Conservation (phyloP, 1,139 yeast genomes). For the Magnusiomyces suaveolens region DNA sequence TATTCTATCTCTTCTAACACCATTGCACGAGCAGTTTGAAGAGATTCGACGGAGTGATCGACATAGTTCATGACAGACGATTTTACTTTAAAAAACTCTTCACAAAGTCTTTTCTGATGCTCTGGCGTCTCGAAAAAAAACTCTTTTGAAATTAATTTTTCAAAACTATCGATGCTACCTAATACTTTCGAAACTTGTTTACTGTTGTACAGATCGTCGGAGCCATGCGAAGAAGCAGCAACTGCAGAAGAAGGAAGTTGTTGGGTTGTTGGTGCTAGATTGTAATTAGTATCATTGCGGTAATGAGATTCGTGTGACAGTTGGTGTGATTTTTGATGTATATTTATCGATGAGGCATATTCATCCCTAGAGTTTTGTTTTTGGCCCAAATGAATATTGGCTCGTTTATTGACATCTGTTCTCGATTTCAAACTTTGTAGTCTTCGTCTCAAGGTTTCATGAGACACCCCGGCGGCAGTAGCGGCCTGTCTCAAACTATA, state of each 20-base stretch:
- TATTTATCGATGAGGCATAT: background rate
- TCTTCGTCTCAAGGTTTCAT: conserved; percentile 2
- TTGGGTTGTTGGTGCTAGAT: too few species aligned
- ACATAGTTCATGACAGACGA: background rate
- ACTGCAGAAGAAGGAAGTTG: background rate
- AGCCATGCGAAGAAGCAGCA: background rate
- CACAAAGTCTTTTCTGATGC: background rate
- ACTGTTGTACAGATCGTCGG: too few species aligned
- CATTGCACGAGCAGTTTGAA: background rate
- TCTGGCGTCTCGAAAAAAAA: background rate
- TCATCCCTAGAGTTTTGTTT: background rate
- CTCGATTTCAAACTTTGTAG: background rate
- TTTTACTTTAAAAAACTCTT: background rate
- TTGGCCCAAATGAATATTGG: background rate
- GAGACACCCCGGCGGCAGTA: background rate
- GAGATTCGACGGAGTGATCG: background rate
- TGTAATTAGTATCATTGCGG: too few species aligned
- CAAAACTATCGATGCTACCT: background rate
- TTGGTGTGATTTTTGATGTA: too few species aligned
- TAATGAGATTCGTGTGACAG: too few species aligned
- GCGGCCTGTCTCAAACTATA: conserved; percentile 2
- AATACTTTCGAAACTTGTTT: background rate
- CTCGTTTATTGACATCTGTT: background rate
- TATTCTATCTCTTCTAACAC: background rate
- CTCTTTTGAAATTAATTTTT: background rate